Base-by-base conservation (phyloP, 495 filamentous ascomycete species). In the Massariosphaeria phaeospora region DNA sequence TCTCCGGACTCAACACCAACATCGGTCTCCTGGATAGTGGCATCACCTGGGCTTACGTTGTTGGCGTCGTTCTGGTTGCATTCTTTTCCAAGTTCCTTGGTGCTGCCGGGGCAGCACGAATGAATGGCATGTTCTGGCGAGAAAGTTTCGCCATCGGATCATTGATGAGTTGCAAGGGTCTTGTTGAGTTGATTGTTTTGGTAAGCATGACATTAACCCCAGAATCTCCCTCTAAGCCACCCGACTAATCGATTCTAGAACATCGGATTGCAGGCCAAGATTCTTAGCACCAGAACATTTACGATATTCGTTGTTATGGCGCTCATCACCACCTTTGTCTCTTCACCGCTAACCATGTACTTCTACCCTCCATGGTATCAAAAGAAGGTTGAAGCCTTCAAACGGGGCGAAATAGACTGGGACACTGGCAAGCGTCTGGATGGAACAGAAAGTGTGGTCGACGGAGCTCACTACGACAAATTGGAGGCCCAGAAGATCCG, bases 221-320 rank as follows among this genome's bases (percentile, higher is more conserved):
- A 12, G 3, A 39, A 20, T 13, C 3, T 10, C 17, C 45, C 17
- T 21, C 21, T 48, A 13, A 40, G n/a, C n/a, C n/a, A n/a, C n/a
- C 0, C 35, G 17, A 20, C 62, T 66, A 52, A 67, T 30, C 12
- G 20, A 8, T 27, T 27, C 1, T 52, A 94, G 87, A 98, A 98
- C 62, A 95, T 98, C 63, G 93, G 93, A 21, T 77, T 93, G 13
- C 86, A 95, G 78, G 93, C 93, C 20, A 83, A 84, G 44, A 96
- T 98, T 57, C 72, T 98, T 25, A 91, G 86, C 43, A 77, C 79
- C 21, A 79, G 82, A 24, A 96, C 93, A 0, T 98, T 98, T 67
- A 98, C 91, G 27, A 96, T 98, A 52, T 98, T 98, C 48, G 93
- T 98, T n/a, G 88, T 96, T 57, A 96, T 97, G 82, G 91, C 93